Evolutionary conservation across 108 stramenopile genomes (phyloP).

Genomic region (Cyclotella baltica): DNA sequence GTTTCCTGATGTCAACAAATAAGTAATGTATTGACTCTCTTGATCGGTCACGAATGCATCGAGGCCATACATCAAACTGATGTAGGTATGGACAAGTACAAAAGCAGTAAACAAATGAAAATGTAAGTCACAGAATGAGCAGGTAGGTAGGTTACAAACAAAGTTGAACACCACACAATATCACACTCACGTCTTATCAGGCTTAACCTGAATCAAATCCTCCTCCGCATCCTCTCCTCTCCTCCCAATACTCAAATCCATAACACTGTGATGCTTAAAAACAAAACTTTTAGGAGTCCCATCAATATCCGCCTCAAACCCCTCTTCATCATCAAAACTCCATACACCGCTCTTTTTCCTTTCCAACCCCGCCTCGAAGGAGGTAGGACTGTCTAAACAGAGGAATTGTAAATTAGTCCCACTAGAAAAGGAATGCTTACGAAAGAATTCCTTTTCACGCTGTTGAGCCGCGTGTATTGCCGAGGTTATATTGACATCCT

Average conservation of each 20-base stretch:
- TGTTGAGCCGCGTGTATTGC: constrained; percentile 23
- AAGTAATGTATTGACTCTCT: constrained; percentile 69
- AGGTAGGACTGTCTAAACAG: no score
- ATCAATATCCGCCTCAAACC: constrained; percentile 34
- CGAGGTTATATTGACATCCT: constrained; percentile 19
- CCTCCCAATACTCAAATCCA: neutral
- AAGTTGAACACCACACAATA: no score
- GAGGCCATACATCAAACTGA: constrained; percentile 71
- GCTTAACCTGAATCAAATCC: neutral
- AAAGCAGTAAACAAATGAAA: no score
- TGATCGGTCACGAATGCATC: constrained; percentile 72
- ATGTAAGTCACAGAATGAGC: no score
- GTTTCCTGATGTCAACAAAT: constrained; percentile 65
- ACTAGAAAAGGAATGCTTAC: neutral
- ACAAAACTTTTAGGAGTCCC: constrained; percentile 26
- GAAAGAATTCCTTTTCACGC: constrained; percentile 34
- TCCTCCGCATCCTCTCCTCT: neutral
- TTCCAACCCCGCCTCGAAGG: constrained; percentile 2
- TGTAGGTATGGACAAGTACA: constrained; percentile 39
- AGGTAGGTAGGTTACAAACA: no score
- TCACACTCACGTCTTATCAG: neutral
- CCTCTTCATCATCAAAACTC: constrained; percentile 43
- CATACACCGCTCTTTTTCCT: constrained; percentile 14
- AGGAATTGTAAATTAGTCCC: constrained; percentile 7
- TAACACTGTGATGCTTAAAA: constrained; percentile 26